Evolutionary conservation across 345 rosid genomes (phyloP).

Genomic region (Acer negundo): DNA sequence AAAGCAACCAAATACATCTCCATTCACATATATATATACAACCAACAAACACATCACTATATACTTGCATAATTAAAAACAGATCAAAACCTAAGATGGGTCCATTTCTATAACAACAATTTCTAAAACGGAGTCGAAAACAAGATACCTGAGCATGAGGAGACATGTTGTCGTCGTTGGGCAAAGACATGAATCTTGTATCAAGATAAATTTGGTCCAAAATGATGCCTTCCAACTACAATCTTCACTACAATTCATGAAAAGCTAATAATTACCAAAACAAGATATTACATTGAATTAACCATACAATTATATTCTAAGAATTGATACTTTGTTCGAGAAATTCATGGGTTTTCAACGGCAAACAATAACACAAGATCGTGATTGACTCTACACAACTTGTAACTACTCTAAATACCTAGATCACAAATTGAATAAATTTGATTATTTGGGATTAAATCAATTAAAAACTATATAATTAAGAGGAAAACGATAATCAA

Average conservation of each 20-base stretch:
- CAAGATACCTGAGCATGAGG: slow-evolving; percentile 52
- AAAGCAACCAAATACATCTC: neutral
- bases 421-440: neutral
- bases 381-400: neutral
- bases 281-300: neutral
- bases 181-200: slow-evolving; percentile 46
- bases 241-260: neutral
- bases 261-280: neutral
- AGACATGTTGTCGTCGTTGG: slow-evolving; percentile 51
- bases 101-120: neutral
- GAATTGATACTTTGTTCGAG: neutral
- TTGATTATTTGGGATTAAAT: neutral
- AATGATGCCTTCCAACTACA: neutral
- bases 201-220: neutral
- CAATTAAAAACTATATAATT: neutral
- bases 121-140: neutral
- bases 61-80: neutral
- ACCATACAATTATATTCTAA: neutral
- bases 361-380: neutral
- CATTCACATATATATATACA: neutral
- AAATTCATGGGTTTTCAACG: neutral
- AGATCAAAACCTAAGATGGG: neutral
- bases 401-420: neutral
- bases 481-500: neutral
- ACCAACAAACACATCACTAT: neutral